Evolutionary conservation across 352 stramenopile species (phyloP), one percentile per base, ranked within the genome.

Genomic region (Globisporangium viniferum): DNA sequence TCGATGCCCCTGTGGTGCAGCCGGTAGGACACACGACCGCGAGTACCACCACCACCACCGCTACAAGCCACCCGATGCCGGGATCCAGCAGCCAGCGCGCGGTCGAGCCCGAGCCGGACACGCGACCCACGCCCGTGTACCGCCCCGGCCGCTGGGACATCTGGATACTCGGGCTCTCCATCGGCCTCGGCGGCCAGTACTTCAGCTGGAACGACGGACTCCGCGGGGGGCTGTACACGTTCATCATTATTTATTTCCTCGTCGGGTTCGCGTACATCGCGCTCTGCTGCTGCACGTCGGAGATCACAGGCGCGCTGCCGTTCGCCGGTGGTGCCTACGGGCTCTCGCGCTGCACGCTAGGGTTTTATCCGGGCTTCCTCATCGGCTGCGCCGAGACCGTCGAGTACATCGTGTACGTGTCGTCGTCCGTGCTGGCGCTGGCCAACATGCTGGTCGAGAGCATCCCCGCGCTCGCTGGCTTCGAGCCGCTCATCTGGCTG

Each of bases 91-190:
- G 62, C 24, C 51, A 58, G n/a, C 36, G 22, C 57, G 97, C 98
- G 75, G 98, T 98, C 78, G 93, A 98, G 44, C 96, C 98, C 67
- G 98, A 98, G 51, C 95, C 98, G 64, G 92, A 96, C 67, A 98
- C 98, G 77, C 94, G 79, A 64, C 89, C 93, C 22, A 98, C 94
- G 51, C 92, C 91, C 0, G 98, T 97, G 73, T 98, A 97, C 77
- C 95, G 95, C 70, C 87, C 96, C 24, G 94, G 94, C 55, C 94
- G 96, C 44, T 97, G 88, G 66, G 75, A 82, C 56, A 72, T 82
- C 68, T 80, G 62, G 67, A 69, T 76, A 9, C 62, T 80, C 24
- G 75, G 75, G 0, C 70, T 82, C 41, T 59, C 61, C 8, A 80
- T 80, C 58, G 75, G 66, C 5, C 67, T 82, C 8, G 73, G 73